Percentiles rank a stretch among this genome's conserved stretches.
Evolutionary conservation across 2,329 filamentous ascomycete species (phyloP).

Genomic region (Botrytis sinoallii): DNA sequence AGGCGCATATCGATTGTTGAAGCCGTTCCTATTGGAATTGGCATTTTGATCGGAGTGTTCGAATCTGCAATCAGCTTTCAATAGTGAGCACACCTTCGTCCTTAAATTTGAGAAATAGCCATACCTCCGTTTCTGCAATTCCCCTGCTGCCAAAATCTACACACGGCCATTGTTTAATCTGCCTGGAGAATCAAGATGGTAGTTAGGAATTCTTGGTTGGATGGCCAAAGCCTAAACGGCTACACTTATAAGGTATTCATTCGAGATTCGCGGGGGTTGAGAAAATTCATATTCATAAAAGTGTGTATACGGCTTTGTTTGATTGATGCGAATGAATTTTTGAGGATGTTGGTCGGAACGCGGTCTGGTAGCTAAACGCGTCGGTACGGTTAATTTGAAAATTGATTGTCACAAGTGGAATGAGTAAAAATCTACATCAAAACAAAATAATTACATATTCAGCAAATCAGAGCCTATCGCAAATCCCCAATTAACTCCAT

Average conservation of each 20-base stretch:
- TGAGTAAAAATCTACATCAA: background rate
- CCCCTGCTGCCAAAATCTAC: slow-evolving; percentile 63
- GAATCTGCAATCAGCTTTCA: slow-evolving; percentile 55
- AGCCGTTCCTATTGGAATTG: slow-evolving; percentile 31
- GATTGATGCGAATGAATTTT: background rate
- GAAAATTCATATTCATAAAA: background rate
- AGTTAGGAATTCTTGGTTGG: background rate
- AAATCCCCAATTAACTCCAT: slow-evolving; percentile 17
- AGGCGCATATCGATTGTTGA: slow-evolving; percentile 39
- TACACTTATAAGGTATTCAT: slow-evolving; percentile 11
- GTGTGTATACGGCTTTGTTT: slow-evolving; percentile 1
- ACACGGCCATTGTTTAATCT: slow-evolving; percentile 37
- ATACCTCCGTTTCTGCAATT: slow-evolving; percentile 52
- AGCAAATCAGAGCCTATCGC: background rate
- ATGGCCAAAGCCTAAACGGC: slow-evolving; percentile 7
- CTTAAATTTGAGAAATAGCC: background rate
- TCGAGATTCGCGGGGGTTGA: background rate
- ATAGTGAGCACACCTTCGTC: slow-evolving; percentile 16
- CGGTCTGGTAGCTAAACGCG: background rate
- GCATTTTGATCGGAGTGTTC: slow-evolving; percentile 48
- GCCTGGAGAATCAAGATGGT: background rate
- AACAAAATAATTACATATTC: background rate
- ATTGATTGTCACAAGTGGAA: slow-evolving; percentile 4
- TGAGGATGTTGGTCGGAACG: slow-evolving; percentile 9
- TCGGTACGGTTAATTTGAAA: background rate